These are phyloP conservation scores for Paraglomus brasilianum DNA, from an alignment of 192 early-diverging fungal species.

Conservation along the genomic window DNA sequence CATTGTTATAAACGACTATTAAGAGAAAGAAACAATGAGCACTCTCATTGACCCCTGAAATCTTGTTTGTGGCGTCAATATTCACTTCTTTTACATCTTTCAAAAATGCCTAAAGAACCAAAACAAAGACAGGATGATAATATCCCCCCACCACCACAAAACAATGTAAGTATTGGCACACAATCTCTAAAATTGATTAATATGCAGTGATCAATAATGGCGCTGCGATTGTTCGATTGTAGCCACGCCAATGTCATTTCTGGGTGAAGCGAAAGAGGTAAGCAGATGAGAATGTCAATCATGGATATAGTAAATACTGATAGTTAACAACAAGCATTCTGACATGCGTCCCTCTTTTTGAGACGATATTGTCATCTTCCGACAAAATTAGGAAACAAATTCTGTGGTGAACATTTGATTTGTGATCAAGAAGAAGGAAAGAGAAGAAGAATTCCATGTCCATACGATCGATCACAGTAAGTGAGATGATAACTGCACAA, in stretches of 20 bases:
- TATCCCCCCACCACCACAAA: background rate
- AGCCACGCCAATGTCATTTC: slow-evolving; percentile 30
- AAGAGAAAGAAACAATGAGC: too few species aligned
- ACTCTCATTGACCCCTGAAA: too few species aligned
- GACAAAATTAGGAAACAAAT: slow-evolving; percentile 22
- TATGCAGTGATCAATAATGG: background rate
- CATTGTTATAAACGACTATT: too few species aligned
- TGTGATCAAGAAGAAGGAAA: slow-evolving; percentile 2
- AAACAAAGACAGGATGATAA: background rate
- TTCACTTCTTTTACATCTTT: too few species aligned
- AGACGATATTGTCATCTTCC: slow-evolving; percentile 29
- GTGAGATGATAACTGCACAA: background rate
- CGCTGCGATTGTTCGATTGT: background rate
- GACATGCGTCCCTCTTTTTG: background rate
- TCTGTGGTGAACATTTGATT: slow-evolving; percentile 13
- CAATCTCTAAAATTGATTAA: background rate
- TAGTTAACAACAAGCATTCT: background rate
- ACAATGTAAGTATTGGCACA: slow-evolving; percentile 14
- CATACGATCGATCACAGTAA: slow-evolving; percentile 23
- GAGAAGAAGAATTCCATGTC: slow-evolving; percentile 4
- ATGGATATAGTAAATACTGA: background rate
- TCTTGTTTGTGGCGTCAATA: background rate
- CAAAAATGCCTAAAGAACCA: slow-evolving; percentile 16
- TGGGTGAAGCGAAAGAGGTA: slow-evolving; percentile 27
- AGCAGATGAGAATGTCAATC: background rate